A percentile compares a stretch with the other conserved stretches of the same genome.
Conservation (phyloP, 1,139 yeast genomes). For the Kluyveromyces sp. region DNA sequence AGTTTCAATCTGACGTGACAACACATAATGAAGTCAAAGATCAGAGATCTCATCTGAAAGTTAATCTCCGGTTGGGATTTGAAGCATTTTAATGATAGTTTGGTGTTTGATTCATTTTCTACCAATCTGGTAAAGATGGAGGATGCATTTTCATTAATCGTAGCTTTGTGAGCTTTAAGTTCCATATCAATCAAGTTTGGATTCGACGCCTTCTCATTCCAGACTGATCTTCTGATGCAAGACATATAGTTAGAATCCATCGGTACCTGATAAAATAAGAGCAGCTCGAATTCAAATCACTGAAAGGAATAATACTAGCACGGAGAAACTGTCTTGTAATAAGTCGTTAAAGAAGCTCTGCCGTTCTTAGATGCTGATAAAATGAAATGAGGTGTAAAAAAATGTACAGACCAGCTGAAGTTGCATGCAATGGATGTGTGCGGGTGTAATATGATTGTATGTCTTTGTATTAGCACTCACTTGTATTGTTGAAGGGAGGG, state of each 20-base stretch:
- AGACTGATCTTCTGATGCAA: constrained; percentile 17
- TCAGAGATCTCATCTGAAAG: constrained; percentile 20
- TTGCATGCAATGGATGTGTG: not conserved
- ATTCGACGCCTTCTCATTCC: constrained; percentile 17
- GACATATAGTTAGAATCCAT: constrained; percentile 10
- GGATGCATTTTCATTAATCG: constrained; percentile 24
- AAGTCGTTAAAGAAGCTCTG: not conserved
- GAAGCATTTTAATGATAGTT: constrained; percentile 17
- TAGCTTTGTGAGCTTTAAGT: constrained; percentile 19
- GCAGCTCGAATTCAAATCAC: not conserved
- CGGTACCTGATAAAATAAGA: not conserved
- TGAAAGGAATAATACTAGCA: not conserved
- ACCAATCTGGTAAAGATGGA: constrained; percentile 17
- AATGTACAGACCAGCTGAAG: constrained; percentile 5
- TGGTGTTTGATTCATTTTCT: constrained; percentile 10
- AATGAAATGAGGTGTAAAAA: not conserved
- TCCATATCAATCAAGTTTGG: constrained; percentile 21
- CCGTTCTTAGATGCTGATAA: not conserved
- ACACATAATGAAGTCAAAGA: constrained; percentile 62
- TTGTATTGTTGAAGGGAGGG: not conserved
- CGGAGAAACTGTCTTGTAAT: not conserved
- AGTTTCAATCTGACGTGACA: constrained; percentile 73
- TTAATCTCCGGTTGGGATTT: constrained; percentile 23
- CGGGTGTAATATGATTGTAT: not conserved
- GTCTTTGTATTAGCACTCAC: not conserved